These are phyloP conservation scores for Spergularia azorica DNA, from an alignment of 179 eudicot genomes.

Conservation along the genomic window DNA sequence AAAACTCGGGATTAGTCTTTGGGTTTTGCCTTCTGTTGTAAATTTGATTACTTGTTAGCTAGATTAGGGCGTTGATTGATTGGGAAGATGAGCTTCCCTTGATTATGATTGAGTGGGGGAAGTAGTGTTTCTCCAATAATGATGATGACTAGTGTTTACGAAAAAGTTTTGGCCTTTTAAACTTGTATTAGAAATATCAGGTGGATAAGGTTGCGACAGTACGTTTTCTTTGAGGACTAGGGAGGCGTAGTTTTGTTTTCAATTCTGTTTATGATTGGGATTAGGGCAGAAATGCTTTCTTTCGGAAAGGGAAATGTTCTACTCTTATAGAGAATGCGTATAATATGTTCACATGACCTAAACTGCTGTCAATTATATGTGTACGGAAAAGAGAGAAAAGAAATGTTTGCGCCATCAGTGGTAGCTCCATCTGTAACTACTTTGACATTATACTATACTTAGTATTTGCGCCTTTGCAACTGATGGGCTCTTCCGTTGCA, in stretches of 20 bases:
- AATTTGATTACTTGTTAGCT: too few species aligned
- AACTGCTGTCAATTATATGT: not conserved
- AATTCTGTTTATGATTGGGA: not conserved
- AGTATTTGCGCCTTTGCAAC: not conserved
- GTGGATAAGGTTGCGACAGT: too few species aligned
- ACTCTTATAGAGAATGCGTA: not conserved
- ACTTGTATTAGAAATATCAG: too few species aligned
- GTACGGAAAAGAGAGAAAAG: too few species aligned
- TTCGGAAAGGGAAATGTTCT: not conserved
- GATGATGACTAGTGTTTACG: too few species aligned
- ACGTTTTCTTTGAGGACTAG: too few species aligned
- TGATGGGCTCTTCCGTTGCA: conserved; percentile 35
- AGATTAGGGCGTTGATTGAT: not conserved
- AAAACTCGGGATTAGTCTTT: not conserved
- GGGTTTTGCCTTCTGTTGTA: not conserved
- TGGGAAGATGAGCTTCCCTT: not conserved
- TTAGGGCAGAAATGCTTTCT: not conserved
- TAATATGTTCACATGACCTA: not conserved
- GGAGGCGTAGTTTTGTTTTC: not conserved
- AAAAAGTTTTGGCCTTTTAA: too few species aligned
- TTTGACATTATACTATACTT: not conserved
- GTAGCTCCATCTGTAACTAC: not conserved
- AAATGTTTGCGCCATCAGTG: too few species aligned
- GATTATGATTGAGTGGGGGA: not conserved
- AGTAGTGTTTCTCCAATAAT: not conserved